phyloP scores from a whole-genome alignment of 139 green algal genomes.

The Ostreobium quekettii region DNA sequence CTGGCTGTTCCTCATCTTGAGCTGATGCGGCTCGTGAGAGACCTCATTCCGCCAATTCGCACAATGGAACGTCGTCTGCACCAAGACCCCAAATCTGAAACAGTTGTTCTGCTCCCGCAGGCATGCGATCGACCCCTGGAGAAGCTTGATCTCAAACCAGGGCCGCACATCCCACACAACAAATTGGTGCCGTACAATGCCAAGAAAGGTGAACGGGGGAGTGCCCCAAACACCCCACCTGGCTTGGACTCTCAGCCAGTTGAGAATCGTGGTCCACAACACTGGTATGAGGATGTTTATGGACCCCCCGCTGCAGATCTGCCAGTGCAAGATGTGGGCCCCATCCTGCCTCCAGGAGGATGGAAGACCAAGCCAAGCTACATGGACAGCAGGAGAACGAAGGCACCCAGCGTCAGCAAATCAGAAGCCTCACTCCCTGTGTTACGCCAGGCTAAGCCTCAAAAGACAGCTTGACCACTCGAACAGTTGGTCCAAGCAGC shows the following conservation, averaged over 20 bases:
- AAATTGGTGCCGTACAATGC: not conserved
- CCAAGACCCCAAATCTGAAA: too few relatives aligned
- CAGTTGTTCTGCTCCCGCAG: too few relatives aligned
- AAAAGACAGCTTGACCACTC: too few relatives aligned
- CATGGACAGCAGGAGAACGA: too few relatives aligned
- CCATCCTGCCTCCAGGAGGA: conserved; percentile 42
- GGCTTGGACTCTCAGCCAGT: not conserved
- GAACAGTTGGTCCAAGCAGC: too few relatives aligned
- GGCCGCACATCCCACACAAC: conserved; percentile 35
- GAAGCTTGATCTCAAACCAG: conserved; percentile 32
- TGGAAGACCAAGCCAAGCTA: conserved; percentile 24
- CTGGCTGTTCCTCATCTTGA: too few relatives aligned
- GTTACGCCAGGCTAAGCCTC: too few relatives aligned
- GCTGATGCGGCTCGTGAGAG: too few relatives aligned
- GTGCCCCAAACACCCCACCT: not conserved
- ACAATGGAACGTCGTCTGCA: too few relatives aligned
- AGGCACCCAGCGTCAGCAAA: too few relatives aligned
- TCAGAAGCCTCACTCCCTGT: too few relatives aligned
- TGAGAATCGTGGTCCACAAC: conserved; percentile 9
- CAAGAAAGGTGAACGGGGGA: not conserved
- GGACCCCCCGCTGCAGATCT: conserved; percentile 29
- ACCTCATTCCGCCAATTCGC: too few relatives aligned
- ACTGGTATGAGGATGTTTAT: conserved; percentile 29
- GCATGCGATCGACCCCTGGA: conserved; percentile 50
- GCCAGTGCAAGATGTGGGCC: conserved; percentile 34